These are phyloP conservation scores for Phyllosticta citribraziliensis DNA, from an alignment of 2,329 filamentous ascomycete genomes.

Conservation along the genomic window DNA sequence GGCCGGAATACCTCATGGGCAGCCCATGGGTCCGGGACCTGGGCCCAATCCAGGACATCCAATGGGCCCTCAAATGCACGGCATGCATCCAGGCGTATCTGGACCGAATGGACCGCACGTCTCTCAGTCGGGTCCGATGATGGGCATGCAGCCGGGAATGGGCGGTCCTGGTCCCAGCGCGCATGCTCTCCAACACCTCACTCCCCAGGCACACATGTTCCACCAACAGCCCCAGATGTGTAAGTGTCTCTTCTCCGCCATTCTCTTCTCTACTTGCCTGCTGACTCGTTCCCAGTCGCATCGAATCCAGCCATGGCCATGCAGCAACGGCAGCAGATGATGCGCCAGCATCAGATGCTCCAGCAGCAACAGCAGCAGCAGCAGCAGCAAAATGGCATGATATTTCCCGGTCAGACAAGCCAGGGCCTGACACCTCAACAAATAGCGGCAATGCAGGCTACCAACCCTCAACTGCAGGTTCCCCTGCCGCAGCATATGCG, in stretches of 20 bases:
- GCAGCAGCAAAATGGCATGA: conserved; percentile 48
- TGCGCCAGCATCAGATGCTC: conserved; percentile 43
- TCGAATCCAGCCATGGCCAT: conserved; percentile 27
- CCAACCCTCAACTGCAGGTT: conserved; percentile 26
- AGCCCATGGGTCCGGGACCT: conserved; percentile 54
- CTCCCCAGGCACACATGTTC: conserved; percentile 50
- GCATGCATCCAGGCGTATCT: conserved; percentile 63
- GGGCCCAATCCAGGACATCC: conserved; percentile 62
- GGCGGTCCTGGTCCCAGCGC: conserved; percentile 50
- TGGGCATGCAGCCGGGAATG: conserved; percentile 65
- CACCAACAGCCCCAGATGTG: conserved; percentile 30
- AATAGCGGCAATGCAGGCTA: conserved; percentile 41
- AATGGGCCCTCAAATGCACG: conserved; percentile 58
- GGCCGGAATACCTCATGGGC: conserved; percentile 56
- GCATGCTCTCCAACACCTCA: conserved; percentile 64
- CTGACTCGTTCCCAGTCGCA: neutral
- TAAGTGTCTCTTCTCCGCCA: neutral
- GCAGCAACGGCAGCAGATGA: conserved; percentile 37
- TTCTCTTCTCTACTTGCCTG: neutral
- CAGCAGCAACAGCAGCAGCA: conserved; percentile 38
- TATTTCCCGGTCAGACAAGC: conserved; percentile 44
- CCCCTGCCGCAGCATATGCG: conserved; percentile 33
- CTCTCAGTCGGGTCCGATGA: conserved; percentile 60
- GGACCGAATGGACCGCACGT: conserved; percentile 61
- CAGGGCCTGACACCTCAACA: conserved; percentile 42